A percentile compares a stretch with the other conserved stretches of the same genome.
Conservation (phyloP, 2,329 filamentous ascomycete genomes). For the Huntiella abstrusa region DNA sequence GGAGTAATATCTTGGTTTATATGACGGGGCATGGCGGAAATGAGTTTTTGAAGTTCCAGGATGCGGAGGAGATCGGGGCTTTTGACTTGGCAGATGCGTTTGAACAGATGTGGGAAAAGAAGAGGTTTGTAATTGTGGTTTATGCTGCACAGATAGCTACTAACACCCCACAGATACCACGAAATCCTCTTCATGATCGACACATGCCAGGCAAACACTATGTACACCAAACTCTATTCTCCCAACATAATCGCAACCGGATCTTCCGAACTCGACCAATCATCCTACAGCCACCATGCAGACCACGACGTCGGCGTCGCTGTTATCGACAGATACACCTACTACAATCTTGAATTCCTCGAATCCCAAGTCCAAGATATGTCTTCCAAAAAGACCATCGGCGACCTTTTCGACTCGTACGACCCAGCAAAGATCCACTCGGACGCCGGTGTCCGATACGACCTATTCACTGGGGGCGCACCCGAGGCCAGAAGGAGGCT, state of each 20-base stretch:
- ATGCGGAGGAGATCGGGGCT: slow-evolving; percentile 89
- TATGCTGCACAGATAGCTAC: not conserved
- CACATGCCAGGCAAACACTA: slow-evolving; percentile 97
- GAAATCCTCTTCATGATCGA: slow-evolving; percentile 99
- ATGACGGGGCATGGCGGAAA: slow-evolving; percentile 98
- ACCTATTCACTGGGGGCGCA: slow-evolving; percentile 79
- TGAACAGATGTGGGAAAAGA: slow-evolving; percentile 99
- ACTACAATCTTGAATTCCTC: slow-evolving; percentile 94
- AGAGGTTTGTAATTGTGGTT: slow-evolving; percentile 38
- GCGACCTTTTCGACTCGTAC: slow-evolving; percentile 90
- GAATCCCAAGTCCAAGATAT: slow-evolving; percentile 77
- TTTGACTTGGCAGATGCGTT: slow-evolving; percentile 95
- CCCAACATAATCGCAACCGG: slow-evolving; percentile 96
- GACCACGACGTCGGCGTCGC: slow-evolving; percentile 96
- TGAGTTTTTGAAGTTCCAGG: slow-evolving; percentile 96
- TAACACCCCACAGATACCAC: slow-evolving; percentile 46
- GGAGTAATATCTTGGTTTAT: slow-evolving; percentile 93
- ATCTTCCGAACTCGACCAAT: slow-evolving; percentile 89
- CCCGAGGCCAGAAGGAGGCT: slow-evolving; percentile 57
- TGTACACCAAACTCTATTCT: slow-evolving; percentile 97
- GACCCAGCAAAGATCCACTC: slow-evolving; percentile 90
- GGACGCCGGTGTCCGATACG: slow-evolving; percentile 78
- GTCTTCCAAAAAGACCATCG: slow-evolving; percentile 72
- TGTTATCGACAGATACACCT: slow-evolving; percentile 96
- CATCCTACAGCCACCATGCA: slow-evolving; percentile 91